Conservation (phyloP, 2,329 filamentous ascomycete genomes). For the Seiridium cupressi region DNA sequence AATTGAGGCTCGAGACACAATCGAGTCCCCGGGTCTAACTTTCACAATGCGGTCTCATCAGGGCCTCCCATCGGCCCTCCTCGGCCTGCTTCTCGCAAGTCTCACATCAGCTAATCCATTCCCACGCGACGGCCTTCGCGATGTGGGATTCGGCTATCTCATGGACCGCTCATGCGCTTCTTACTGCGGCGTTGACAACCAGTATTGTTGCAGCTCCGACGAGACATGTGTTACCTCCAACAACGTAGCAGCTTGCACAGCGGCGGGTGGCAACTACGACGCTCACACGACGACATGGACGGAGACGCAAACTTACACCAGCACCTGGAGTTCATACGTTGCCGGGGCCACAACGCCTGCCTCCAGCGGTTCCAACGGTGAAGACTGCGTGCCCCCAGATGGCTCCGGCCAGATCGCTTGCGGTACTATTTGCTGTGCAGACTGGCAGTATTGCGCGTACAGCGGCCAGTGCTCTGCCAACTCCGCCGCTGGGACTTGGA, state of each 20-base stretch:
- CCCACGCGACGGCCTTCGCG: constrained; percentile 48
- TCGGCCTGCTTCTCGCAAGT: constrained; percentile 38
- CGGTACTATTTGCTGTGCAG: constrained; percentile 68
- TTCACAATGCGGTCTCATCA: constrained; percentile 31
- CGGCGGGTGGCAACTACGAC: constrained; percentile 26
- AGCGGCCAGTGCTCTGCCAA: constrained; percentile 57
- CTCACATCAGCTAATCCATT: constrained; percentile 44
- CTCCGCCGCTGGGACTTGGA: constrained; percentile 40
- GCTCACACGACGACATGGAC: constrained; percentile 60
- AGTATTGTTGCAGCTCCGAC: constrained; percentile 52
- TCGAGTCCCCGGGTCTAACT: neutral
- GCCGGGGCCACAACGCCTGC: constrained; percentile 43
- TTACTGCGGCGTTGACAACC: constrained; percentile 53
- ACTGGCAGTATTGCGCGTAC: constrained; percentile 64
- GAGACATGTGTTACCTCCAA: constrained; percentile 51
- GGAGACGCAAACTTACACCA: constrained; percentile 58
- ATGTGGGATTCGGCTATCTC: constrained; percentile 48
- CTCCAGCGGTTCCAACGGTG: constrained; percentile 28
- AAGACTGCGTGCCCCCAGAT: constrained; percentile 46
- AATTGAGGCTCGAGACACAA: constrained; percentile 10
- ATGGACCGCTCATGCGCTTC: constrained; percentile 47
- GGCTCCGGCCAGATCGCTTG: constrained; percentile 60
- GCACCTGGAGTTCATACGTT: constrained; percentile 52
- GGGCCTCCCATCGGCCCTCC: constrained; percentile 22
- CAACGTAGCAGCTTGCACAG: constrained; percentile 49